phyloP scores from a whole-genome alignment of 495 filamentous ascomycete species.

The Entonaema liquescens region DNA sequence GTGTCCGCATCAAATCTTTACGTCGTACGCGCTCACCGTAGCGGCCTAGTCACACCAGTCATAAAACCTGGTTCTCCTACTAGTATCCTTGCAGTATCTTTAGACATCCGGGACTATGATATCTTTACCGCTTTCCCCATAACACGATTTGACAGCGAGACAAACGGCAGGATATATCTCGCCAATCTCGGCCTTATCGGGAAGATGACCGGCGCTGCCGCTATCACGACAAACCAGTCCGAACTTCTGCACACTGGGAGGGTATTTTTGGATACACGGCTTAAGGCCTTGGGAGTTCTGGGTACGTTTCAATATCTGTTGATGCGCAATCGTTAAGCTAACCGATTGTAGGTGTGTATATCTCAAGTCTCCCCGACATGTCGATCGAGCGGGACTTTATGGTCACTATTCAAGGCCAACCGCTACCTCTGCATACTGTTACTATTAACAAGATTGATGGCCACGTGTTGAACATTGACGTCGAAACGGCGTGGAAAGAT shows the following conservation, averaged over 20 bases:
- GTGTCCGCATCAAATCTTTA: conserved; percentile 64
- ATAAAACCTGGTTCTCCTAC: conserved; percentile 51
- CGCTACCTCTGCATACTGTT: conserved; percentile 74
- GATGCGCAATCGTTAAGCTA: neutral
- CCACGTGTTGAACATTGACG: conserved; percentile 78
- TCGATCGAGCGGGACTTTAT: conserved; percentile 74
- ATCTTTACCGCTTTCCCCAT: conserved; percentile 80
- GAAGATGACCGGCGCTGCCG: conserved; percentile 91
- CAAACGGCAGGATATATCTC: conserved; percentile 52
- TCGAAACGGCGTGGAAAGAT: conserved; percentile 79
- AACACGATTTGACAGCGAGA: conserved; percentile 59
- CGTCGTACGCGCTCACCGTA: conserved; percentile 74
- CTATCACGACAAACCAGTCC: conserved; percentile 68
- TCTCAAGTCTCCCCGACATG: conserved; percentile 70
- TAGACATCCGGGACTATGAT: conserved; percentile 76
- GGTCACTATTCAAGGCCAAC: conserved; percentile 74
- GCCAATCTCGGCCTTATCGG: conserved; percentile 82
- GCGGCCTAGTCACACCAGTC: conserved; percentile 67
- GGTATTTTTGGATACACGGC: conserved; percentile 66
- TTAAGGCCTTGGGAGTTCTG: conserved; percentile 85
- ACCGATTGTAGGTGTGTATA: conserved; percentile 64
- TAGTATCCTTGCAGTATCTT: conserved; percentile 64
- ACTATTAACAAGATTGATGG: conserved; percentile 59
- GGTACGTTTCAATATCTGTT: conserved; percentile 58
- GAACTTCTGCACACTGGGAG: conserved; percentile 65